phyloP scores from a whole-genome alignment of 108 stramenopile genomes.

The Thalassiosira profunda region DNA sequence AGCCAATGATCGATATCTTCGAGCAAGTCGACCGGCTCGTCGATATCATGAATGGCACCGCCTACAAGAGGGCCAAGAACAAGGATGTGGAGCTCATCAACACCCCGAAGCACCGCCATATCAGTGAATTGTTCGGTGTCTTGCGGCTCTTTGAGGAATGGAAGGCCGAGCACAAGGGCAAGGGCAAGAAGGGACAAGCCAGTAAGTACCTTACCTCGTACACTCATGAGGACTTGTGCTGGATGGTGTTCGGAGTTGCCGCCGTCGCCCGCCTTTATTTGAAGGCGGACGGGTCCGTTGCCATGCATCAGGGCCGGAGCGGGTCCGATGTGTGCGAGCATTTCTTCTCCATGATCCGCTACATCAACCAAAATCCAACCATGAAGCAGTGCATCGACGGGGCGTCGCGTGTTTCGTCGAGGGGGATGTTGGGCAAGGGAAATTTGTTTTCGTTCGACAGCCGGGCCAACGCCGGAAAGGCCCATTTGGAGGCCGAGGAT shows the following conservation, averaged over 20 bases:
- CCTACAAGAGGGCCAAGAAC: slow-evolving; percentile 1
- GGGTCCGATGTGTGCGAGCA: slow-evolving; percentile 16
- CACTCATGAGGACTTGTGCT: slow-evolving; percentile 13
- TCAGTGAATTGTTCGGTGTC: slow-evolving; percentile 1
- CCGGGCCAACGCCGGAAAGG: not conserved
- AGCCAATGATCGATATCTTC: not conserved
- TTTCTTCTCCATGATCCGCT: not conserved
- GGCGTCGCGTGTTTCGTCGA: not conserved
- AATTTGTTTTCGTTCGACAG: not conserved
- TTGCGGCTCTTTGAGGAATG: slow-evolving; percentile 7
- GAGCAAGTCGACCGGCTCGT: not conserved
- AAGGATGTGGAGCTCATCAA: slow-evolving; percentile 1
- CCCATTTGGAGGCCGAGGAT: not conserved
- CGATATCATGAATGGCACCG: not conserved
- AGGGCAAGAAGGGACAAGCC: too few species aligned
- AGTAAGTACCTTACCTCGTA: not conserved
- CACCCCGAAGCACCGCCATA: slow-evolving; percentile 6
- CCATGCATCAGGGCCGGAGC: slow-evolving; percentile 1
- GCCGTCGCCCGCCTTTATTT: not conserved
- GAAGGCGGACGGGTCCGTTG: not conserved
- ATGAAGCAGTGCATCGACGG: not conserved
- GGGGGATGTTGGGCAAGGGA: not conserved
- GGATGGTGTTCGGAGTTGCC: slow-evolving; percentile 8
- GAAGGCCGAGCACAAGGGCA: slow-evolving; percentile 3
- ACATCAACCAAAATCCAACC: not conserved